Evolutionary conservation across 192 early-diverging fungal species (phyloP).

Genomic region (Chytriomyces hyalinus): DNA sequence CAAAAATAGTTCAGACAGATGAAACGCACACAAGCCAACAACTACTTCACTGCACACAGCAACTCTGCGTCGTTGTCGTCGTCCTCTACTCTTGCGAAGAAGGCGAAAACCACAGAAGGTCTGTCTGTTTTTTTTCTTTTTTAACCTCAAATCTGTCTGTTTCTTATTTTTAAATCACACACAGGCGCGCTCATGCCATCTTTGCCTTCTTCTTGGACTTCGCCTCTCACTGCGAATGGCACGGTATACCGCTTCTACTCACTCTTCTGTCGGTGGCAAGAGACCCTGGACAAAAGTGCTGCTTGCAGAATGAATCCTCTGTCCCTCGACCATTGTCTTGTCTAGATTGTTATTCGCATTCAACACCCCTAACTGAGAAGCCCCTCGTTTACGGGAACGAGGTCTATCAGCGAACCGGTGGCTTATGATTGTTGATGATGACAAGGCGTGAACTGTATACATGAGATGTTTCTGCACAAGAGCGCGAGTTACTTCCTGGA

Average conservation of each 20-base stretch:
- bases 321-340: background rate
- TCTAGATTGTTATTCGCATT: background rate
- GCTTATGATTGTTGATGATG: too few relatives aligned
- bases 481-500: too few relatives aligned
- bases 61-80: background rate
- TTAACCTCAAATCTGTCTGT: background rate
- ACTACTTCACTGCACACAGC: too few relatives aligned
- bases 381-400: too few relatives aligned
- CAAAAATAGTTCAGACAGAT: too few relatives aligned
- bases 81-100: background rate
- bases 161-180: background rate
- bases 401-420: too few relatives aligned
- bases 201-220: background rate
- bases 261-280: background rate
- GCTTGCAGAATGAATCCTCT: background rate
- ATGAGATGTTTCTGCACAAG: too few relatives aligned
- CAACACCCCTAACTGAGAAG: too few relatives aligned
- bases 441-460: too few relatives aligned
- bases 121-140: background rate
- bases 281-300: too few relatives aligned
- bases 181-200: background rate
- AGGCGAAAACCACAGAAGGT: background rate
- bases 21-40: too few relatives aligned
- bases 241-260: background rate
- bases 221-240: background rate